Evolutionary conservation across 2,329 filamentous ascomycete species (phyloP), one percentile per base, ranked within the genome.

Genomic region (Alternaria gaisen): DNA sequence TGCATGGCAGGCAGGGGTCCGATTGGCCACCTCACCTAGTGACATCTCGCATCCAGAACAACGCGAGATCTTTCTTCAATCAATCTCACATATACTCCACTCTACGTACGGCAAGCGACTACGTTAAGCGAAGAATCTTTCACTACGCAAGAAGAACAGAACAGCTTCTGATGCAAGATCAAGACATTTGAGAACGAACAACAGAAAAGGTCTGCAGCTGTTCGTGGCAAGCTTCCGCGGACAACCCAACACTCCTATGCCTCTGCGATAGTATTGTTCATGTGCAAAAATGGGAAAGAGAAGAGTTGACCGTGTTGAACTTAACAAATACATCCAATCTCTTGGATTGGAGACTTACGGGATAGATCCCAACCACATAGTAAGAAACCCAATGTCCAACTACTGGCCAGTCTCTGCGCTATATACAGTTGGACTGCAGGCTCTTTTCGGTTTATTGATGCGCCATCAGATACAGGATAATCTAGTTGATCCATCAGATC

Each of bases 361-460:
- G 20, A 12, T 22, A n/a, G 51, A 43, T 4, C 20, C 10, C 11
- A 12, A 30, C 28, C n/a, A 16, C 40, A 4, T 24, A 26, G 14
- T 44, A 20, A 55, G 32, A 40, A 26, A 12, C 11, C 22, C 42
- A 32, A 14, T 40, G 8, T 24, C 20, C 30, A 26, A 14, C 32
- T 16, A 36, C 6, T 16, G 12, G 32, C 32, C 14, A 6, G 32
- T 14, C 32, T 3, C 2, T 36, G 14, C 14, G 32, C 48, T 69
- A 5, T 61, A 62, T 51, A 63, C 53, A 41, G 22, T 32, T 5
- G 61, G 69, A 22, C 30, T 66, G 24, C 38, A 55, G 16, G 26
- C 44, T 8, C 57, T 69, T 4, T 65, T 67, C 26, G 56, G 56
- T 28, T 53, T 24, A 11, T 48, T 63, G 8, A n/a, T 60, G 3